Base-by-base conservation (phyloP, 768 basidiomycete species). In the Podaxis sp. region DNA sequence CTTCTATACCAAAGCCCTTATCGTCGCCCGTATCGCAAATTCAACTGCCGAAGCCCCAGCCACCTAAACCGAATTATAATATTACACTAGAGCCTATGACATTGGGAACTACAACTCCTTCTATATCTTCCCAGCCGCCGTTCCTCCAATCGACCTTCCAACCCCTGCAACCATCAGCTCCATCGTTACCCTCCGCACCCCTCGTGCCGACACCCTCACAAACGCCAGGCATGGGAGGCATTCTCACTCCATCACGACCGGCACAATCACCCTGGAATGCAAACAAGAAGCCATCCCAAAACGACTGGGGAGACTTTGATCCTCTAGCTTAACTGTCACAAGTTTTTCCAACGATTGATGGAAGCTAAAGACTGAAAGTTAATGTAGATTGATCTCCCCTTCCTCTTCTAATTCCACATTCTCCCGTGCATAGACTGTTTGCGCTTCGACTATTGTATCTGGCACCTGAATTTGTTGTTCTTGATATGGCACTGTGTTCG, bases 301-400 rank as follows among this genome's bases (percentile, higher is more conserved):
- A 86, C 65, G 86, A 87, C 63, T 92, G 89, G 89, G 85, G 85
- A 24, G 92, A 91, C 71, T 94, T 94, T 70, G 92, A 94, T 76
- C 92, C 92, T 12, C 75, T 91, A 50, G 80, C 83, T 55, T 89
- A 74, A 61, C 24, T 55, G 19, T 37, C 15, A 7, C 43, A 12
- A 0, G 8, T 19, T 46, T 46, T 46, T 7, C 19, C 43, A 17
- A 46, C 12, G 13, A 51, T 41, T n/a, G 27, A 50, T 40, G 50
- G 11, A 12, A 11, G 29, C 24, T 29, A 27, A 19, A 37, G 3
- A 11, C 37, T 38, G 25, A 40, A 46, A 41, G 11, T 40, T 51
- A 59, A 63, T 65, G 62, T 64, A 65, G 57, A 22, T 63, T 33
- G 46, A 59, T 55, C 57, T 25, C 52, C 7, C 25, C 33, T 15